Percentiles rank a stretch among this genome's conserved stretches.
Conservation (phyloP, 768 basidiomycete species). For the Phaeotremella skinneri region DNA sequence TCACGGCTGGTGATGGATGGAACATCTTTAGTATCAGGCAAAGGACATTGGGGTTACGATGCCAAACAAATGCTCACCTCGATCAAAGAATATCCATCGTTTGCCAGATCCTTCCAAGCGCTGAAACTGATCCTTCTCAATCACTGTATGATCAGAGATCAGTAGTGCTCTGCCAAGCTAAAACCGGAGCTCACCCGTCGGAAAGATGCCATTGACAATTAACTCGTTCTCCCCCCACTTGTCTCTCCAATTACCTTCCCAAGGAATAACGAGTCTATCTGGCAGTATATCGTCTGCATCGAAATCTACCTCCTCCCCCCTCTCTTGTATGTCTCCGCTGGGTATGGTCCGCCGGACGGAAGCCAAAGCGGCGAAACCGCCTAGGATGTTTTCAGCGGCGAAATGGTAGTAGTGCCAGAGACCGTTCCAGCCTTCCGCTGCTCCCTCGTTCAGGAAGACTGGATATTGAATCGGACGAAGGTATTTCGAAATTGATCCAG, state of each 20-base stretch:
- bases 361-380: constrained; percentile 17
- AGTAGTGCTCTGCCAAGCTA: neutral
- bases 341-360: neutral
- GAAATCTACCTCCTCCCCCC: neutral
- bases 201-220: constrained; percentile 11
- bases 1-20: constrained; percentile 7
- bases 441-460: constrained; percentile 15
- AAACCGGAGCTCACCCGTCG: neutral
- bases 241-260: constrained; percentile 15
- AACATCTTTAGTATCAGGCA: no score
- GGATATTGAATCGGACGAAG: neutral
- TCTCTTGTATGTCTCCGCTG: neutral
- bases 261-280: constrained; percentile 15
- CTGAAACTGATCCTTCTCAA: neutral
- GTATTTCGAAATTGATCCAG: no score
- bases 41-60: no score
- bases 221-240: constrained; percentile 18
- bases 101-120: neutral
- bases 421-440: constrained; percentile 3
- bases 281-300: neutral
- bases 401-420: constrained; percentile 22
- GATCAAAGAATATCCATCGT: neutral
- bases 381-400: constrained; percentile 18
- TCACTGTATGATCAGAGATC: constrained; percentile 1
- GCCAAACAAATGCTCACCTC: no score